Conservation (phyloP, 1,284 basidiomycete genomes). For the Fomes fomentarius region DNA sequence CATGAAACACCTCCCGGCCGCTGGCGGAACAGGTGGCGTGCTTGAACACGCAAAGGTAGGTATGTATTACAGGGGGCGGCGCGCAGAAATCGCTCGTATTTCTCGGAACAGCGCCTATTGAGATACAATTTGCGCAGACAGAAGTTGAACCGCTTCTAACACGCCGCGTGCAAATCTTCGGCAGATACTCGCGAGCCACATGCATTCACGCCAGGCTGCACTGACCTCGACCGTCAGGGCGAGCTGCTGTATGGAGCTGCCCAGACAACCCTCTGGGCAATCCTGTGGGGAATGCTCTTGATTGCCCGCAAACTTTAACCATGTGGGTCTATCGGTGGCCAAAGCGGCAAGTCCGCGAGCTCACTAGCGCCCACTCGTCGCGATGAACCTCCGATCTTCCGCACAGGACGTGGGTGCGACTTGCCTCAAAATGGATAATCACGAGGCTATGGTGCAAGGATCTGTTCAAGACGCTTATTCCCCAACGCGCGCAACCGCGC, state of each 20-base stretch:
- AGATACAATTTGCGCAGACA: too few relatives aligned
- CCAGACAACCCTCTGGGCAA: too few relatives aligned
- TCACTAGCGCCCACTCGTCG: neutral
- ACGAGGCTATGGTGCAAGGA: conserved; percentile 20
- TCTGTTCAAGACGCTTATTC: neutral
- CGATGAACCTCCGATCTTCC: conserved; percentile 22
- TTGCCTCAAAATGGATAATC: conserved; percentile 7
- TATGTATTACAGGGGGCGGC: too few relatives aligned
- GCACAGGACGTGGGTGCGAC: conserved; percentile 14
- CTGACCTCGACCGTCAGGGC: conserved; percentile 4
- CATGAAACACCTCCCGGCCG: too few relatives aligned
- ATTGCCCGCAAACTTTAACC: too few relatives aligned
- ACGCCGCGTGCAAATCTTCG: conserved; percentile 20
- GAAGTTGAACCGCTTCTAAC: too few relatives aligned
- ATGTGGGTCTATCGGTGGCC: too few relatives aligned
- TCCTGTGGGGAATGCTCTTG: too few relatives aligned
- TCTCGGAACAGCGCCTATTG: too few relatives aligned
- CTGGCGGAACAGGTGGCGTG: too few relatives aligned
- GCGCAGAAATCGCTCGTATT: neutral
- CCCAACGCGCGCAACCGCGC: conserved; percentile 3
- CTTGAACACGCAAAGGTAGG: too few relatives aligned
- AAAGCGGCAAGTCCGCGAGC: conserved; percentile 1
- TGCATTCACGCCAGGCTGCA: neutral
- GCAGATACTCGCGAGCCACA: conserved; percentile 14
- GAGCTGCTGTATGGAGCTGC: neutral